These are phyloP conservation scores for Lathyrus tuberosus DNA, from an alignment of 306 rosid species.

Conservation along the genomic window DNA sequence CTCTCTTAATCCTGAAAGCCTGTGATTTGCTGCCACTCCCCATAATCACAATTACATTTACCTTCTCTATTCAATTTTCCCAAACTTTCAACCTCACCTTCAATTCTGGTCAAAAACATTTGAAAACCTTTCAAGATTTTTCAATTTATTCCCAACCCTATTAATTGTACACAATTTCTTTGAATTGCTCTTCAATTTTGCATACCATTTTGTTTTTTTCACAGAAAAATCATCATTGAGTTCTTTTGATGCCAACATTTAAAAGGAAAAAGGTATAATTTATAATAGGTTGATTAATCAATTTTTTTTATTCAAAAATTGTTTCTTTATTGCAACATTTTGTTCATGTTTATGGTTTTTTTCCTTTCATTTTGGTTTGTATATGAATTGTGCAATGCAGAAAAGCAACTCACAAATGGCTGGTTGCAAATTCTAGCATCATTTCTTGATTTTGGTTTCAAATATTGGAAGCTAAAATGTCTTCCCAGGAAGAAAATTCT, in stretches of 20 bases:
- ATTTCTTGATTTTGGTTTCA: constrained; percentile 45
- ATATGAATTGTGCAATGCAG: constrained; percentile 36
- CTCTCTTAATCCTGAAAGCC: constrained; percentile 25
- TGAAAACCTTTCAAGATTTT: constrained; percentile 3
- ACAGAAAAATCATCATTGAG: constrained; percentile 16
- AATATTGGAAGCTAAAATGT: constrained; percentile 55
- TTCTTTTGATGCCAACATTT: constrained; percentile 17
- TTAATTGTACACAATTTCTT: constrained; percentile 5
- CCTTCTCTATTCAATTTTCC: constrained; percentile 6
- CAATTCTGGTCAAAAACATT: constrained; percentile 10
- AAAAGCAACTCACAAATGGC: constrained; percentile 44
- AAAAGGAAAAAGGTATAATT: constrained; percentile 1
- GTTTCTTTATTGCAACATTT: constrained; percentile 1
- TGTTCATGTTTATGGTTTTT: neutral
- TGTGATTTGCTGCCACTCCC: constrained; percentile 23
- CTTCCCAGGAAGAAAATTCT: constrained; percentile 47
- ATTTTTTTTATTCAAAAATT: neutral
- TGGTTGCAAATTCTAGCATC: constrained; percentile 45
- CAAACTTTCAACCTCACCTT: constrained; percentile 25
- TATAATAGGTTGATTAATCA: neutral
- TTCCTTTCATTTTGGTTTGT: constrained; percentile 21
- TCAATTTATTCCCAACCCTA: constrained; percentile 17
- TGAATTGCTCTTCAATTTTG: constrained; percentile 28
- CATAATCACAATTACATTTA: constrained; percentile 27
- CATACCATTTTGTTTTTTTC: constrained; percentile 27